Evolutionary conservation across 208 protist species (phyloP), one percentile per base, ranked within the genome.

Genomic region (Wallacemonas rigidus): DNA sequence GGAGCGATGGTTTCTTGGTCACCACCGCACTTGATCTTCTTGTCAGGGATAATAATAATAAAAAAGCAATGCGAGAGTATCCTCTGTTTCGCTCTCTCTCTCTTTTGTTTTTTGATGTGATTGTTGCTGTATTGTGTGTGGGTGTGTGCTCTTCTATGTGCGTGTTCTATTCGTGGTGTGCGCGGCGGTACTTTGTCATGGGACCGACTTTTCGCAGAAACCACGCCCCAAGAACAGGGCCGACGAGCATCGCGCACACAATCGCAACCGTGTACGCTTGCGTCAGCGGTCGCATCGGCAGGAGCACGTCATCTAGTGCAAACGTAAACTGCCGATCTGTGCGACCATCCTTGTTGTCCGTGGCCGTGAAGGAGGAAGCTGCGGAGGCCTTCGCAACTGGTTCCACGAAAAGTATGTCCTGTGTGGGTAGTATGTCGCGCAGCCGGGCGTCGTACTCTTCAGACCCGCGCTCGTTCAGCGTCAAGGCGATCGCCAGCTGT

Each of bases 401-500:
- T 26, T 26, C 26, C 26, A 26, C 26, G 0, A 0, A 26, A 26
- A 26, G 26, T 26, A 0, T 26, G 26, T 44, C 48, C 2, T 4
- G 48, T 6, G 36, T 17, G 53, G 67, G 40, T n/a, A 65, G 40
- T 26, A 65, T 41, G 40, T 48, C 47, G 51, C 12, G 40, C 38
- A 71, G 3, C 5, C 48, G 67, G 5, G n/a, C 12, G 40, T 72
- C 63, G 68, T 78, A 78, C 67, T 78, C 74, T 38, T 72, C 67
- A 3, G 61, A 47, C 44, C 69, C 75, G 48, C 75, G 67, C 36
- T 61, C 41, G 53, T 75, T 75, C 50, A 80, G 64, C 39, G 75
- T 72, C 6, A 80, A 64, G 15, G 75, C 71, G 50, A 80, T 80
- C 44, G 75, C 75, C n/a, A 80, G 54, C 63, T 80, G 75, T 11